Evolutionary conservation across 2,329 filamentous ascomycete species (phyloP), one percentile per base, ranked within the genome.

Genomic region (Epichloe hybrida): DNA sequence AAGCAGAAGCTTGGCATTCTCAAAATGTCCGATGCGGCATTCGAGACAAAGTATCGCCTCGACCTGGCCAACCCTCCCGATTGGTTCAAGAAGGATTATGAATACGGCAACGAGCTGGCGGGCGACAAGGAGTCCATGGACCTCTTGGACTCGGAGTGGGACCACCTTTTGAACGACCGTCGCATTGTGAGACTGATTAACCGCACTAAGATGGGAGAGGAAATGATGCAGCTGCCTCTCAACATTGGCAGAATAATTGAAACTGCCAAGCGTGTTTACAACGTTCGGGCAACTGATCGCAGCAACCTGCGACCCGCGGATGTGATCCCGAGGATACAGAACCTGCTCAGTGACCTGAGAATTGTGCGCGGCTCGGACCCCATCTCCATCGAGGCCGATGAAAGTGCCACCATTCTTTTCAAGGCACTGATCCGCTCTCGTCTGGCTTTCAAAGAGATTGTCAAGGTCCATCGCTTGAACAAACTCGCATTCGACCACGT

Each of bases 401-500:
- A 80, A 46, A 96, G 87, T 60, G 87, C 94, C 3, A 96, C 90
- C 0, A 77, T 94, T 52, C 75, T 98, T 11, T 89, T 96, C 78
- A 97, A 96, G 72, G 87, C 88, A 12, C 84, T 95, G 61, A 70
- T 97, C 51, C 86, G 93, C 46, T 95, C 90, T 36, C 83, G 88
- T 49, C 75, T 98, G 51, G 87, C 93, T 0, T 98, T 89, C 79
- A 95, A 95, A 71, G 85, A 89, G 53, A 75, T 99, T 54, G 90
- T 95, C 44, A 83, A 88, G 50, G 79, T 89, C 58, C 84, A 95
- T 63, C 84, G 84, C 12, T 71, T 98, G 58, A 95, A 88, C 71
- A 93, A 88, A 67, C 77, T 95, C 55, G 91, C 93, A 1, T 91
- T 98, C 62, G 85, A 93, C 55, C 90, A 96, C 63, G 81, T 98